Percentiles rank a stretch among this genome's conserved stretches.
Conservation (phyloP, 73 alveolate species). For the Paramecium bursaria region DNA sequence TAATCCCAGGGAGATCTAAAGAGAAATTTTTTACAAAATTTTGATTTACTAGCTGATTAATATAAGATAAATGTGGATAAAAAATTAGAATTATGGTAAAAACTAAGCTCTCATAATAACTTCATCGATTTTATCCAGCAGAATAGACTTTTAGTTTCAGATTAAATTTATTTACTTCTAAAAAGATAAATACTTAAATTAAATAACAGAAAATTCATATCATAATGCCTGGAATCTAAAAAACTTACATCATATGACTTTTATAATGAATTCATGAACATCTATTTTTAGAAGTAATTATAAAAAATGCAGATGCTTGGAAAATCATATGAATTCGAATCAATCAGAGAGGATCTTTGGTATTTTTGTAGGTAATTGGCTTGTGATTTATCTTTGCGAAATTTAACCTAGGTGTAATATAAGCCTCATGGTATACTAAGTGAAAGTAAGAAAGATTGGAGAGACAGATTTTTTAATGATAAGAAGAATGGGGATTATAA, state of each 20-base stretch:
- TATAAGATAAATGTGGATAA: background rate
- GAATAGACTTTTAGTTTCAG: background rate
- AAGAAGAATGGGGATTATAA: background rate
- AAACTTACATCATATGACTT: too few relatives aligned
- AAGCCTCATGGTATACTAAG: background rate
- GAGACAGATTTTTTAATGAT: conserved; percentile 14
- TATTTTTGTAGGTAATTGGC: conserved; percentile 20
- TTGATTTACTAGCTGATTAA: too few relatives aligned
- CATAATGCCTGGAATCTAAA: too few relatives aligned
- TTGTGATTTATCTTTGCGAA: background rate
- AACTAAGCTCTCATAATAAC: background rate
- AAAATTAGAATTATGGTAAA: conserved; percentile 15
- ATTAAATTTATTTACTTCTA: too few relatives aligned
- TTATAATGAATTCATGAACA: conserved; percentile 18
- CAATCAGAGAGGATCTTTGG: conserved; percentile 14
- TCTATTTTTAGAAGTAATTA: background rate
- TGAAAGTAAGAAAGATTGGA: background rate
- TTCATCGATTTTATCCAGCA: too few relatives aligned
- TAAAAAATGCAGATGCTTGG: background rate
- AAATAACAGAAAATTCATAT: too few relatives aligned
- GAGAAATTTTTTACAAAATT: background rate
- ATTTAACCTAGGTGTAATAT: conserved; percentile 20
- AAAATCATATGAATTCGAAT: background rate
- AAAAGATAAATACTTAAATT: too few relatives aligned
- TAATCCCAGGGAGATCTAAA: background rate